Evolutionary conservation across 1,284 basidiomycete genomes (phyloP), one percentile per base, ranked within the genome.

Genomic region (Heterobasidion parviporum): DNA sequence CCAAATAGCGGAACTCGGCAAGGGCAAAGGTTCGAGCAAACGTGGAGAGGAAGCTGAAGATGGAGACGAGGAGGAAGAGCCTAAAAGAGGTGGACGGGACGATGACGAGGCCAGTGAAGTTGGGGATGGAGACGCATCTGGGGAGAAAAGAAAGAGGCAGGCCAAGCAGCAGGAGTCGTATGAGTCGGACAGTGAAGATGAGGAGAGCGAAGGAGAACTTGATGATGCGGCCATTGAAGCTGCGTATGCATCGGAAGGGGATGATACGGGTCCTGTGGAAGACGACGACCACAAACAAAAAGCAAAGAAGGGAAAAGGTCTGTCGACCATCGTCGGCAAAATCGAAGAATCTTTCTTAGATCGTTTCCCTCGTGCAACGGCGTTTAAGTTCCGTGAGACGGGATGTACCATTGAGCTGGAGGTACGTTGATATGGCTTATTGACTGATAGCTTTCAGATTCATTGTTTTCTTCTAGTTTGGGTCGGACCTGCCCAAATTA

Each of bases 1-100:
- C 62, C 94, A 98, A 70, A 85, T 88, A 62, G 74, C 81, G 14
- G 83, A 89, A 55, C 81, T 98, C 41, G 95, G 95, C 7, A 89
- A 89, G 69, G 94, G 91, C 33, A 85, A 75, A 58, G 72, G 73
- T 20, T 72, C 76, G 52, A 72, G 70, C 49, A 75, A 85, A 62
- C 73, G 65, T 43, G 69, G 69, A 12, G 74, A 65, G 15, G 76
- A 70, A 15, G 76, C 67, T 4, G 77, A 70, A 6, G 82, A 74
- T 34, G 74, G 67, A 7, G 78, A 74, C 7, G 79, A 74, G 5
- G 79, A 44, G 91, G 93, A 63, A 73, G 75, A 48, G 78, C 80
- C 64, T 75, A 80, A 69, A 55, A 57, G 70, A 51, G 65, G 67
- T 15, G 68, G 69, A 69, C 74, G 81, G 49, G 81, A 78, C 38